These are phyloP conservation scores for Dryas integrifolia DNA, from an alignment of 331 rosid genomes.

Conservation along the genomic window DNA sequence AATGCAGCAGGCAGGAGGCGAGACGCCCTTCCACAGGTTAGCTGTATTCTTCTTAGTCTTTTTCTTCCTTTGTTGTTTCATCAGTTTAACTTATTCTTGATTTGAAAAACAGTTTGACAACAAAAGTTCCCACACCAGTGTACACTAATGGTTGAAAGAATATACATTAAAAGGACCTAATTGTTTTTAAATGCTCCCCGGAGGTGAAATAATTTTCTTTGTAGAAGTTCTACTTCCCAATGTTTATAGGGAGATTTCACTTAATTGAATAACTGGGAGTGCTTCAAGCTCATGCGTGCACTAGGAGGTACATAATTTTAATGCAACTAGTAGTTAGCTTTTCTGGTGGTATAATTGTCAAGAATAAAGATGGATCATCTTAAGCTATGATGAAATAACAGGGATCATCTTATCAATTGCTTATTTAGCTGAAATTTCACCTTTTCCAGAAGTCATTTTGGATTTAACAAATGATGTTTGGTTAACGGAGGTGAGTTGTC, in stretches of 20 bases:
- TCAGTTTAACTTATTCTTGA: too few species aligned
- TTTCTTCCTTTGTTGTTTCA: background rate
- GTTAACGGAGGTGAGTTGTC: background rate
- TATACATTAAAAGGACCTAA: background rate
- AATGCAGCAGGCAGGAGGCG: conserved; percentile 93
- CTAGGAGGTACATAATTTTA: background rate
- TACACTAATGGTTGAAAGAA: background rate
- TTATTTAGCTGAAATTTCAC: background rate
- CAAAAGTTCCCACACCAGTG: too few species aligned
- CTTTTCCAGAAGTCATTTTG: background rate
- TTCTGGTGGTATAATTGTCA: background rate
- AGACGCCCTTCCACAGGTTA: conserved; percentile 97
- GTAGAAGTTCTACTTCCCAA: background rate
- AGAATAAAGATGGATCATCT: background rate
- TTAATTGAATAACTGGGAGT: background rate
- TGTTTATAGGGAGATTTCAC: background rate
- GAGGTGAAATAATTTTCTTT: background rate
- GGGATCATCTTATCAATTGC: conserved; percentile 3
- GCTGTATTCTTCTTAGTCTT: conserved; percentile 9
- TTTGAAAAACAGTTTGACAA: too few species aligned
- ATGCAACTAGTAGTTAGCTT: background rate
- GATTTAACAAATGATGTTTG: conserved; percentile 8
- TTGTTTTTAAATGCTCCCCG: background rate
- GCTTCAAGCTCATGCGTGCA: background rate
- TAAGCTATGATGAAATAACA: too few species aligned